Conservation (phyloP, 441 rosid species). For the Croton setiger region DNA sequence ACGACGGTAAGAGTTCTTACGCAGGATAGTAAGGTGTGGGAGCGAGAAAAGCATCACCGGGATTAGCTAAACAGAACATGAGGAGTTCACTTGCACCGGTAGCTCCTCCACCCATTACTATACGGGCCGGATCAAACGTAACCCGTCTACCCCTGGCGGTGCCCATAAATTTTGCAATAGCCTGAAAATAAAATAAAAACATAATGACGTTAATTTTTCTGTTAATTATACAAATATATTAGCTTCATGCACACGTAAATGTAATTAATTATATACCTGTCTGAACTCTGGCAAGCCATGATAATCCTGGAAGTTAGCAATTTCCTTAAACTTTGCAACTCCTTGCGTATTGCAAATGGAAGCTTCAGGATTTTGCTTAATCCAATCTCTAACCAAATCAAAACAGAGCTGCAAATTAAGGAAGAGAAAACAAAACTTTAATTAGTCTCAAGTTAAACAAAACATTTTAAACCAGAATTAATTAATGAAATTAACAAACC, state of each 20-base stretch:
- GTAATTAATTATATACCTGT: constrained; percentile 38
- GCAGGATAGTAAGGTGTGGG: constrained; percentile 96
- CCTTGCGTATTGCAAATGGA: constrained; percentile 77
- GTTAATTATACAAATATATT: neutral
- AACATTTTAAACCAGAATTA: neutral
- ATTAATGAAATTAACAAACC: constrained; percentile 32
- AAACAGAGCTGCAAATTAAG: constrained; percentile 56
- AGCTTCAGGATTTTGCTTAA: constrained; percentile 57
- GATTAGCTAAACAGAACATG: constrained; percentile 80
- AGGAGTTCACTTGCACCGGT: constrained; percentile 88
- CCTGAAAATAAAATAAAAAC: constrained; percentile 34
- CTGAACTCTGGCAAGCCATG: constrained; percentile 81
- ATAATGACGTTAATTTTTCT: too few species aligned
- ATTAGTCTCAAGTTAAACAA: neutral
- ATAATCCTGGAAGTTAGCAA: constrained; percentile 77
- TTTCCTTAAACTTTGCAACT: constrained; percentile 44
- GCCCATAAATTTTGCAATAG: constrained; percentile 83
- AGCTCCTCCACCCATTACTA: constrained; percentile 96
- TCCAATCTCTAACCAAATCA: constrained; percentile 63
- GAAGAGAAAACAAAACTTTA: neutral
- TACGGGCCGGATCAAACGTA: constrained; percentile 63
- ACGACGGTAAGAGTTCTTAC: constrained; percentile 33
- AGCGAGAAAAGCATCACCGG: constrained; percentile 81
- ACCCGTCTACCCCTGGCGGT: constrained; percentile 56
- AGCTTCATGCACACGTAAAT: neutral